These are phyloP conservation scores for Cetraspora pellucida DNA, from an alignment of 192 early-diverging fungal species.

Conservation along the genomic window DNA sequence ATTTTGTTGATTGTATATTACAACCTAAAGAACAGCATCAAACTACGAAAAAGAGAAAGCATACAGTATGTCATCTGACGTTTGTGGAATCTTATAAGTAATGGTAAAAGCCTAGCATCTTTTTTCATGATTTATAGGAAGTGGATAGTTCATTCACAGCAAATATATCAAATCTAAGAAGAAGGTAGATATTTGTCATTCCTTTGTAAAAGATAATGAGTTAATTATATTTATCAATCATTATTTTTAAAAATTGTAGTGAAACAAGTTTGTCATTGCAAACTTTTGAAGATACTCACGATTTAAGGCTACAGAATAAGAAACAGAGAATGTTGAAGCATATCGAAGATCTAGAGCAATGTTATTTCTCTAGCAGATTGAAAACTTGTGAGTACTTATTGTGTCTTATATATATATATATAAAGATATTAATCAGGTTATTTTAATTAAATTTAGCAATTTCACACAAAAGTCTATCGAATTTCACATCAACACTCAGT, in stretches of 20 bases:
- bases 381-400: constrained; percentile 40
- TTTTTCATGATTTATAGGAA: background rate
- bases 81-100: background rate
- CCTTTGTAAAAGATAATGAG: background rate
- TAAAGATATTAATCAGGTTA: background rate
- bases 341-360: constrained; percentile 70
- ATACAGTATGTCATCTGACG: constrained; percentile 32
- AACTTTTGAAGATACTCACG: background rate
- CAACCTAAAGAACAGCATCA: background rate
- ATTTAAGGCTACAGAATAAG: constrained; percentile 22
- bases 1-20: background rate
- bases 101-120: background rate
- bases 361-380: constrained; percentile 66
- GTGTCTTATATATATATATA: background rate
- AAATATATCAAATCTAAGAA: background rate
- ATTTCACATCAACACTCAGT: constrained; percentile 67
- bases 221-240: background rate
- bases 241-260: background rate
- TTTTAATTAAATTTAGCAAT: constrained; percentile 23
- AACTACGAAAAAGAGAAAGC: constrained; percentile 34
- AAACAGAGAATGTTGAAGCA: constrained; percentile 60
- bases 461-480: constrained; percentile 39
- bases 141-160: background rate
- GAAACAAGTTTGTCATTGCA: no score
- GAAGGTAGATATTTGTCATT: background rate